Percentiles rank a stretch among this genome's conserved stretches.
Conservation (phyloP, 129 eudicot genomes). For the Cynara cardunculus region DNA sequence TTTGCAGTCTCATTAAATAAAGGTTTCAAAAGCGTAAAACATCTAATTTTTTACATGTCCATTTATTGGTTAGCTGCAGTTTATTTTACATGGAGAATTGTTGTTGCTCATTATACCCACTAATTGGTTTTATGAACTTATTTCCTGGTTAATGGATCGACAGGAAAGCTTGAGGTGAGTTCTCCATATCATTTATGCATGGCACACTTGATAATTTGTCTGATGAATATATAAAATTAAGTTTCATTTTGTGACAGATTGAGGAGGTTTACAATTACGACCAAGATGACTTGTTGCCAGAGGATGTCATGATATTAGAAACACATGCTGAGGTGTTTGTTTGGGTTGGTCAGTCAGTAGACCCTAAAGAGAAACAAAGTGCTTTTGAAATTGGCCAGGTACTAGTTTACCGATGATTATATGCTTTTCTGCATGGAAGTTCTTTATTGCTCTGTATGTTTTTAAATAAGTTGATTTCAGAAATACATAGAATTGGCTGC, state of each 20-base stretch:
- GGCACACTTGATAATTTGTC: not conserved
- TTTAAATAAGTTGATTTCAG: constrained; percentile 41
- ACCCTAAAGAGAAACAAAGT: constrained; percentile 73
- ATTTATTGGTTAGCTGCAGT: constrained; percentile 5
- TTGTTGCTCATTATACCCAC: constrained; percentile 20
- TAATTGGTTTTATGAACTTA: constrained; percentile 27
- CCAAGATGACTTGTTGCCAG: constrained; percentile 93
- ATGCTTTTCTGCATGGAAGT: not conserved
- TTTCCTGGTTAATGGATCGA: constrained; percentile 32
- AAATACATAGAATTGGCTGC: constrained; percentile 77
- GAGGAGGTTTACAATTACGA: constrained; percentile 90
- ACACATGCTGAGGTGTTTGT: constrained; percentile 89
- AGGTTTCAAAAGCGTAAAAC: constrained; percentile 36
- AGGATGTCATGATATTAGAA: constrained; percentile 87
- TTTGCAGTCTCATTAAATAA: constrained; percentile 51
- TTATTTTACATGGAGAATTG: not conserved
- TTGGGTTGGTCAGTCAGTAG: constrained; percentile 94
- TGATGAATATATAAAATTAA: not conserved
- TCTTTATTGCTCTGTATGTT: not conserved
- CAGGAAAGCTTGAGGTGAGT: constrained; percentile 90
- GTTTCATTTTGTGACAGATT: constrained; percentile 35
- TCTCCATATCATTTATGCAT: constrained; percentile 1
- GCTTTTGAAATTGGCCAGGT: constrained; percentile 89
- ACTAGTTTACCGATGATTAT: constrained; percentile 3
- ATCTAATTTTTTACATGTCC: not conserved